Percentiles rank a stretch among this genome's conserved stretches.
Conservation (phyloP, 768 basidiomycete genomes). For the Rubroboletus pulcherrimus region DNA sequence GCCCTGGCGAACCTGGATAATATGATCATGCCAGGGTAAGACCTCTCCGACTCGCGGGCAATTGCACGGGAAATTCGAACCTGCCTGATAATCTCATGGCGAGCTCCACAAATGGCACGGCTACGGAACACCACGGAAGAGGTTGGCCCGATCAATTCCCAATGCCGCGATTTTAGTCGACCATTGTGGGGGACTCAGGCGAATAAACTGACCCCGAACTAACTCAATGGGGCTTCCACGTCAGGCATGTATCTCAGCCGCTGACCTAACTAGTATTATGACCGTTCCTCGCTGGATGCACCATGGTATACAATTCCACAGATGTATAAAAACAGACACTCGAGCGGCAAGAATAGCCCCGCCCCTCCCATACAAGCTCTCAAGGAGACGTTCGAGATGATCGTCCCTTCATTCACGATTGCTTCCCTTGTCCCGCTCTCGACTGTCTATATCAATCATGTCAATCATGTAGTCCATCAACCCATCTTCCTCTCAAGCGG, state of each 20-base stretch:
- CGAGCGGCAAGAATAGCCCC: too few relatives aligned
- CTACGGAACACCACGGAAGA: neutral
- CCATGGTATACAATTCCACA: too few relatives aligned
- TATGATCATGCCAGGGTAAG: neutral
- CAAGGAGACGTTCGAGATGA: neutral
- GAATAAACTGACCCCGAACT: neutral
- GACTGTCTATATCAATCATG: neutral
- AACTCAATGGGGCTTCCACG: neutral
- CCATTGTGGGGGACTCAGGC: neutral
- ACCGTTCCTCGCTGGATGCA: too few relatives aligned
- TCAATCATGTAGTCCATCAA: neutral
- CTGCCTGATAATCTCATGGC: neutral
- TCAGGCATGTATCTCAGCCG: neutral
- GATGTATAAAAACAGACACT: too few relatives aligned
- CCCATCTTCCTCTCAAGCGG: neutral
- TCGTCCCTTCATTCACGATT: neutral
- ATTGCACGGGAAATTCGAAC: neutral
- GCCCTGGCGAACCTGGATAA: neutral
- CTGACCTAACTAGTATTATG: too few relatives aligned
- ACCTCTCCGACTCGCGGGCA: neutral
- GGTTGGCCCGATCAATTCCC: neutral
- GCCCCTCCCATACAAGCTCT: neutral
- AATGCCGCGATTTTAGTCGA: neutral
- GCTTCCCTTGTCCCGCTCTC: conserved; percentile 4
- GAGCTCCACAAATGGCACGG: neutral